phyloP scores from a whole-genome alignment of 306 rosid genomes.

The Cucumis hystrix region DNA sequence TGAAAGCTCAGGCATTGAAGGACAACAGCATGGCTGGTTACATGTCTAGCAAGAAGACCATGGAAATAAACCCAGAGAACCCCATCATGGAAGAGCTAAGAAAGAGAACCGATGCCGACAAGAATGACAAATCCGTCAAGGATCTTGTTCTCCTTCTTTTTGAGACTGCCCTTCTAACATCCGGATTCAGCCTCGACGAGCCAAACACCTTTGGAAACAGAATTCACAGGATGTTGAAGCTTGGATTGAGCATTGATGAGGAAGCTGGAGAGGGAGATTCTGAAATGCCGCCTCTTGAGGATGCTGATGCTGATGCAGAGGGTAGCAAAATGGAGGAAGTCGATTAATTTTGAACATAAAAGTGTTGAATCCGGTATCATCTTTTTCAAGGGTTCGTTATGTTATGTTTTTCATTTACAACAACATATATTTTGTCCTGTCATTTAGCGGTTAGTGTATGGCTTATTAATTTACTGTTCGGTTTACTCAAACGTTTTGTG shows the following conservation, averaged over 20 bases:
- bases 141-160: conserved; percentile 81
- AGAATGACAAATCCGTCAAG: background rate
- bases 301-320: conserved; percentile 62
- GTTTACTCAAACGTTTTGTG: background rate
- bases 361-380: background rate
- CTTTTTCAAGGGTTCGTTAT: background rate
- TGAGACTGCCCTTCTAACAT: conserved; percentile 80
- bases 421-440: background rate
- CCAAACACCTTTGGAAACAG: conserved; percentile 97
- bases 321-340: conserved; percentile 99
- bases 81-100: conserved; percentile 28
- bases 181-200: conserved; percentile 93
- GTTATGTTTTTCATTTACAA: background rate
- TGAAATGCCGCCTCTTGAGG: conserved; percentile 88
- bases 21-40: conserved; percentile 91
- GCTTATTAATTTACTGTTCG: too few species aligned
- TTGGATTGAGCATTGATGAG: conserved; percentile 88
- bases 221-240: conserved; percentile 91
- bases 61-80: conserved; percentile 93
- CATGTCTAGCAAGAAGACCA: conserved; percentile 93
- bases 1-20: conserved; percentile 92
- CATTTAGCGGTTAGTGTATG: background rate
- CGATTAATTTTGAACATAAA: conserved; percentile 23
- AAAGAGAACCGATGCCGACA: conserved; percentile 14
- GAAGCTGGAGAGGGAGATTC: conserved; percentile 50